Evolutionary conservation across 176 grass and related monocot genomes (phyloP).

Genomic region (Dactylis glomerata): DNA sequence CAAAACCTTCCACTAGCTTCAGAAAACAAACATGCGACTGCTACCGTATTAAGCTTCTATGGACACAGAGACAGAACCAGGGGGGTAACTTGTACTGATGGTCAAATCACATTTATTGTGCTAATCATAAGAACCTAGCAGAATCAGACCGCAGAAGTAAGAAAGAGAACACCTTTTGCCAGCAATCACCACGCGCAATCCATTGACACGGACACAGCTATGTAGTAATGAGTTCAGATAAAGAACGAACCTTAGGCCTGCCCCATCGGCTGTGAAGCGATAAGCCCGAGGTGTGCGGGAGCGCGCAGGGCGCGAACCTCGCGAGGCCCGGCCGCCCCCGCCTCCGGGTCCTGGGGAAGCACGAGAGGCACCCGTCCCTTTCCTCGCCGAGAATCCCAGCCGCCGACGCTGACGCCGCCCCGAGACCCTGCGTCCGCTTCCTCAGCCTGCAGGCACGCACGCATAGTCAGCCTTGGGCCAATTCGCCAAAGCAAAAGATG

Average conservation of each 20-base stretch:
- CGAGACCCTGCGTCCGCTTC: slow-evolving; percentile 16
- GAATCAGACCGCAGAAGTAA: neutral
- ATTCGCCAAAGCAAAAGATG: too few relatives aligned
- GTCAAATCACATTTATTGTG: neutral
- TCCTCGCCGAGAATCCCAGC: slow-evolving; percentile 8
- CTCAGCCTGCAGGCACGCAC: slow-evolving; percentile 37
- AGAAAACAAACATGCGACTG: neutral
- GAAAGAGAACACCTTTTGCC: neutral
- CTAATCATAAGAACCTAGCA: slow-evolving; percentile 7
- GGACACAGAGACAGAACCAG: neutral
- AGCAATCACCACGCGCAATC: neutral
- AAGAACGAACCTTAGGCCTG: slow-evolving; percentile 37
- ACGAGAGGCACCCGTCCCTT: slow-evolving; percentile 46
- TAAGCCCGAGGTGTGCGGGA: slow-evolving; percentile 36
- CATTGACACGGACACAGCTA: neutral
- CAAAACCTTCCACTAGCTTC: neutral
- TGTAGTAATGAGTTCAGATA: neutral
- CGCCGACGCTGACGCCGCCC: neutral
- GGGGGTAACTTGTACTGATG: neutral
- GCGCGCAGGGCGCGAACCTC: slow-evolving; percentile 43
- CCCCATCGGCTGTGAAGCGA: slow-evolving; percentile 18
- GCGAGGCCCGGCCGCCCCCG: slow-evolving; percentile 34
- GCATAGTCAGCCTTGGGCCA: too few relatives aligned
- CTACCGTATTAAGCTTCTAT: neutral
- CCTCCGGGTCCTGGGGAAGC: slow-evolving; percentile 37